phyloP scores from a whole-genome alignment of 345 rosid species.

The Salix viminalis region DNA sequence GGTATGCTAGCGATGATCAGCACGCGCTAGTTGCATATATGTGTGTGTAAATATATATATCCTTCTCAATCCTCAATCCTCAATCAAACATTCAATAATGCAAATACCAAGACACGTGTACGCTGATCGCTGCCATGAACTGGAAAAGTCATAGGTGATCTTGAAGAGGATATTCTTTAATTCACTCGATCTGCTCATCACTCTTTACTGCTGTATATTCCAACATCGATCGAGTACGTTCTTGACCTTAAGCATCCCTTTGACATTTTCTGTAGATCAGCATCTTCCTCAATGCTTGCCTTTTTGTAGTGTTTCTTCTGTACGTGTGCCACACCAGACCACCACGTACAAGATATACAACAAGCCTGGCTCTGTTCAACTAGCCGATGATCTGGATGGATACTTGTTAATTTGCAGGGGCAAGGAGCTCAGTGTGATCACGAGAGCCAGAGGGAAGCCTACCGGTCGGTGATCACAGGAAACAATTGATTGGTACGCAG shows the following conservation, averaged over 20 bases:
- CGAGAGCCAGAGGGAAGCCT: no score
- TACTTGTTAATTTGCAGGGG: no score
- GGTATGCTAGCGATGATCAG: not conserved
- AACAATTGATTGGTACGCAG: not conserved
- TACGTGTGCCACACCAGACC: no score
- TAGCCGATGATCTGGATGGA: no score
- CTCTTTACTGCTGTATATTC: not conserved
- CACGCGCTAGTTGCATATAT: not conserved
- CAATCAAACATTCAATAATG: not conserved
- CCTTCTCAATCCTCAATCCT: not conserved
- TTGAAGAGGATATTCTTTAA: no score
- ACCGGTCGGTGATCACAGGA: not conserved
- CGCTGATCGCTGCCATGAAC: not conserved
- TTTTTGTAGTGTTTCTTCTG: no score
- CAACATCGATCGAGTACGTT: not conserved
- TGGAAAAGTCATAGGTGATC: not conserved
- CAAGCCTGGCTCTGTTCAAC: no score
- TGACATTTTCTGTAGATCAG: not conserved
- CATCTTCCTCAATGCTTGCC: not conserved
- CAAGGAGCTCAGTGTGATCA: no score
- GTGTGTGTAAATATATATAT: no score
- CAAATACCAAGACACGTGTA: not conserved
- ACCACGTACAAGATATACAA: no score
- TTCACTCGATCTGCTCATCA: not conserved
- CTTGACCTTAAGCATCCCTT: not conserved